Base-by-base conservation (phyloP, 768 basidiomycete genomes). In the Serendipita sp. region DNA sequence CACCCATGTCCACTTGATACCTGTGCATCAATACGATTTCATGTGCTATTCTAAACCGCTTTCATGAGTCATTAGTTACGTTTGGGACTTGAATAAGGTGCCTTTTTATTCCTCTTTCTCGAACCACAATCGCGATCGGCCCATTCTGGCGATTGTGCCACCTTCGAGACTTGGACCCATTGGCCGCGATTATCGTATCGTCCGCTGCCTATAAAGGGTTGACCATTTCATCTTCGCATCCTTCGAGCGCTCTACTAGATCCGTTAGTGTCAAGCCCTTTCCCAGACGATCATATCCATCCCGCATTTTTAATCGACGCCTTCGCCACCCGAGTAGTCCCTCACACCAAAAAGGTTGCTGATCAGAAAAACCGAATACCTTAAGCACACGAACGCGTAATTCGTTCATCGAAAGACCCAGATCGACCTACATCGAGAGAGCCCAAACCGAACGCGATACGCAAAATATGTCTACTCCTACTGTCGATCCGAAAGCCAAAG, bases 401-500 rank as follows among this genome's bases (percentile, higher is more conserved):
- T 6, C 48, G 0, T 40, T 13, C 37, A 40, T 40, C 37, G 37
- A 13, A 18, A 18, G 18, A 18, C 18, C 18, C 18, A 18, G 18
- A 18, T 18, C 18, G 18, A 18, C 18, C 18, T 18, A 18, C 18
- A 18, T 18, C 18, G 18, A 18, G 18, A 18, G 1, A 18, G 18
- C 37, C 37, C 37, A 40, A 40, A 40, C 37, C 37, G 13, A 4
- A 1, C 13, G 18, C 48, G 29, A 18, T 50, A 8, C 29, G 48
- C 48, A 18, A 6, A 6, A 31, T 18, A 50, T 50, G 48, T 18
- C 48, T n/a, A 31, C 48, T 50, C 48, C 48, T 6, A 31, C 48
- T 50, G 29, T 60, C 55, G 55, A 60, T 36, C 27, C 55, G 31
- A 60, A 60, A n/a, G 55, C 55, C 23, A 60, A 60, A 27, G 55